Conservation (phyloP, 441 rosid species). For the Codiaeum variegatum region DNA sequence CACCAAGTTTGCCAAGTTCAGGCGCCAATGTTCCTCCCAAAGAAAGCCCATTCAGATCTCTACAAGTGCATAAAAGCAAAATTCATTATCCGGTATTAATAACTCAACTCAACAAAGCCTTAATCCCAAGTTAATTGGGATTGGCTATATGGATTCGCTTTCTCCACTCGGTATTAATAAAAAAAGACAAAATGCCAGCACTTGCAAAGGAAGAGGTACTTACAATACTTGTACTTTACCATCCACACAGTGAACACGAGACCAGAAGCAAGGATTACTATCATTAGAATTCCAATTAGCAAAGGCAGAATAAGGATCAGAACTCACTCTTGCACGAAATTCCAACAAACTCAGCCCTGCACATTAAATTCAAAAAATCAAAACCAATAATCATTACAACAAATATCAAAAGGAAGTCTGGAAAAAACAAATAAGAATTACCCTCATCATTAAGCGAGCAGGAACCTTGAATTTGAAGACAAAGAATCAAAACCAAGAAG, state of each 20-base stretch:
- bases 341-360: slow-evolving; percentile 63
- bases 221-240: slow-evolving; percentile 74
- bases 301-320: slow-evolving; percentile 62
- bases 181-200: background rate
- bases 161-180: too few species aligned
- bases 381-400: background rate
- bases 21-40: slow-evolving; percentile 67
- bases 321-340: slow-evolving; percentile 50
- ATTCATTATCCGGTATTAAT: background rate
- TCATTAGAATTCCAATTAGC: slow-evolving; percentile 59
- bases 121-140: too few species aligned
- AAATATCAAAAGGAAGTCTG: slow-evolving; percentile 2
- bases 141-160: too few species aligned
- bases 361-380: slow-evolving; percentile 11
- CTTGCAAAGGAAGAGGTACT: slow-evolving; percentile 30
- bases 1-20: slow-evolving; percentile 58
- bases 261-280: slow-evolving; percentile 64
- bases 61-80: slow-evolving; percentile 27
- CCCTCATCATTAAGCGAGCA: slow-evolving; percentile 63
- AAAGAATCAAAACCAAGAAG: slow-evolving; percentile 46
- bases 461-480: slow-evolving; percentile 41
- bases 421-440: slow-evolving; percentile 27
- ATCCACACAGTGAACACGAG: slow-evolving; percentile 59
- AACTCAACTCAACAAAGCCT: too few species aligned
- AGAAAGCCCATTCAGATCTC: slow-evolving; percentile 62